Base-by-base conservation (phyloP, 495 filamentous ascomycete species). In the Penicillium paradoxum region DNA sequence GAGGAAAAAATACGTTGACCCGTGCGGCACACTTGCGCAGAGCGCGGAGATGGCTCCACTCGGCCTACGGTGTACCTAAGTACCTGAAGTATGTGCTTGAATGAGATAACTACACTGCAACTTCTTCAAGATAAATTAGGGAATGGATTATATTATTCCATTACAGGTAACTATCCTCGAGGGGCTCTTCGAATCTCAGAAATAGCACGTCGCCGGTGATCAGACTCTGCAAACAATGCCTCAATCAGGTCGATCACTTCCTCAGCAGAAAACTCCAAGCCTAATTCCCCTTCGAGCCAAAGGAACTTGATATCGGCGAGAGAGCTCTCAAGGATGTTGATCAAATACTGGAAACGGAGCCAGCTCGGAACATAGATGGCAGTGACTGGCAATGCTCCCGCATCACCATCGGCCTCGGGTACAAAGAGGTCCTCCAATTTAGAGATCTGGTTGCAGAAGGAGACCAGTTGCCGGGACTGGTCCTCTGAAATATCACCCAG, bases 181-280 rank as follows among this genome's bases (percentile, higher is more conserved):
- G 66, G 63, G 6, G 63, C 58, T 40, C 69, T 67, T 55, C 79
- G 81, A 56, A 98, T 95, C 69, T 96, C 89, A 52, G 75, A 78
- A 48, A 96, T 84, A 19, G 87, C 85, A 59, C 81, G 83, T 62
- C 87, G 80, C 40, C 91, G 82, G 60, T 88, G 73, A 22, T 86
- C 78, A 60, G 88, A 90, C 66, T 96, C 92, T 50, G 91, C 91
- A 73, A 99, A 99, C 64, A 95, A 79, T 14, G 90, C 84, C 56
- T 85, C 76, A 42, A 99, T 86, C 69, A 99, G 59, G 58, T 97
- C 93, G 17, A 95, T 74, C 34, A 97, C 81, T 73, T 97, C 93
- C 38, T 88, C 89, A 4, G 74, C 75, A 14, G 84, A 82, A 67
- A 96, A 96, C 56, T 95, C 90, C 49, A 93, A 59, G 59, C 84